Evolutionary conservation across 2,329 filamentous ascomycete genomes (phyloP).

Genomic region (Colletotrichum sp.): DNA sequence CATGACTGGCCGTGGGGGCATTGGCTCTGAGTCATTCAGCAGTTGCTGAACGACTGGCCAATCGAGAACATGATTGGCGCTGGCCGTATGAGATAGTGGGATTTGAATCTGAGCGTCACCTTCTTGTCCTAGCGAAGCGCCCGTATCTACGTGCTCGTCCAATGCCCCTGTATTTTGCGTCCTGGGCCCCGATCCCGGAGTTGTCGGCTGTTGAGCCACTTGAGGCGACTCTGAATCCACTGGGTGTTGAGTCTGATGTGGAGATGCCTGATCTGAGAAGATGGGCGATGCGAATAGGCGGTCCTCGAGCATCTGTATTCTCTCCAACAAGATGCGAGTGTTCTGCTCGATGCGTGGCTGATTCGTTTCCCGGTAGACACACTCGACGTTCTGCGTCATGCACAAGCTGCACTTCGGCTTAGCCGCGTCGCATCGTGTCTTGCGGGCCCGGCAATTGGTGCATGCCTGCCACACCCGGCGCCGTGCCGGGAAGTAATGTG

Average conservation of each 20-base stretch:
- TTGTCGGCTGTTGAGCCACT: neutral
- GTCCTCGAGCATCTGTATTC: conserved; percentile 33
- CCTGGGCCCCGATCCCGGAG: neutral
- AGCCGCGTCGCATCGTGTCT: conserved; percentile 33
- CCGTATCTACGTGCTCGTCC: neutral
- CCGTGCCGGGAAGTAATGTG: conserved; percentile 15
- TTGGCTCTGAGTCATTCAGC: neutral
- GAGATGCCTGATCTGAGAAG: neutral
- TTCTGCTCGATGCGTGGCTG: conserved; percentile 32
- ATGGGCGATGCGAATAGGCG: conserved; percentile 22
- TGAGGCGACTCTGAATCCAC: neutral
- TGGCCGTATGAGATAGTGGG: conserved; percentile 25
- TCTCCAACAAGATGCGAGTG: conserved; percentile 29
- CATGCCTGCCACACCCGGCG: conserved; percentile 30
- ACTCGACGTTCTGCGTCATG: conserved; percentile 30
- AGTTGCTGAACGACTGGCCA: conserved; percentile 26
- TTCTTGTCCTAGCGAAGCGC: neutral
- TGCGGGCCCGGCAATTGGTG: conserved; percentile 32
- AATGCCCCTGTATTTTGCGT: neutral
- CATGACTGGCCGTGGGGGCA: neutral
- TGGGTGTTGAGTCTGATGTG: neutral
- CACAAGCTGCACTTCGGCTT: conserved; percentile 32
- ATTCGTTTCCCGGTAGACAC: conserved; percentile 31
- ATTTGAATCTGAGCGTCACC: conserved; percentile 17
- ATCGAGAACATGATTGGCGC: conserved; percentile 26